Evolutionary conservation across 768 basidiomycete species (phyloP), one percentile per base, ranked within the genome.

Genomic region (Trametes villosa): DNA sequence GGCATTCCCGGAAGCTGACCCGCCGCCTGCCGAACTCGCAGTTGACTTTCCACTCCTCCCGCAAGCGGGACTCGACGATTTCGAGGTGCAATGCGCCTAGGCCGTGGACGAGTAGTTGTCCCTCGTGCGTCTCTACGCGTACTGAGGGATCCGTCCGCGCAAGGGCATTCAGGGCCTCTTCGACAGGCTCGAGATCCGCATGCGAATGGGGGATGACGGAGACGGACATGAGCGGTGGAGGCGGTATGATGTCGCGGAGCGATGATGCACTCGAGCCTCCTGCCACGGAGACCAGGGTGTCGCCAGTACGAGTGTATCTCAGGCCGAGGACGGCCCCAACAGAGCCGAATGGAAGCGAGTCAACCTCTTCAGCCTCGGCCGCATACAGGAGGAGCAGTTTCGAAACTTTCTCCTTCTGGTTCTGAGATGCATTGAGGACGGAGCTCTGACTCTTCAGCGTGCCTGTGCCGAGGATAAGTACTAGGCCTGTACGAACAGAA

Each of bases 71-170:
- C 73, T 92, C 91, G 11, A 94, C 81, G 56, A 95, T 94, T 72
- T 95, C 93, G n/a, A 95, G 82, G 69, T 95, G 93, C 13, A 95
- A 80, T 30, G 89, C 85, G 15, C 93, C 93, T 41, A 95, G 83
- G 2, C 92, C 92, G 65, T 94, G 91, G 1, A 92, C 81, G 30
- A 95, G 80, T 33, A 92, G 77, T 67, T 95, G 93, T 1, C 92
- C 93, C 64, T 95, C 93, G 56, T 91, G 87, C 3, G 78, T 76
- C 54, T 94, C 93, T 30, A 87, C 78, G 20, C 94, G 87, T 29
- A 94, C 84, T 0, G 92, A 94, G n/a, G 93, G 93, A 68, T 95
- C 93, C 1, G 94, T 94, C n/a, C 93, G 87, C 18, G 84, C 78
- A 27, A 95, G 76, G 1, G 89, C 77, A 27, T 81, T 77, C 20